Conservation (phyloP, 2,329 filamentous ascomycete genomes). For the Colletotrichum acutatum region DNA sequence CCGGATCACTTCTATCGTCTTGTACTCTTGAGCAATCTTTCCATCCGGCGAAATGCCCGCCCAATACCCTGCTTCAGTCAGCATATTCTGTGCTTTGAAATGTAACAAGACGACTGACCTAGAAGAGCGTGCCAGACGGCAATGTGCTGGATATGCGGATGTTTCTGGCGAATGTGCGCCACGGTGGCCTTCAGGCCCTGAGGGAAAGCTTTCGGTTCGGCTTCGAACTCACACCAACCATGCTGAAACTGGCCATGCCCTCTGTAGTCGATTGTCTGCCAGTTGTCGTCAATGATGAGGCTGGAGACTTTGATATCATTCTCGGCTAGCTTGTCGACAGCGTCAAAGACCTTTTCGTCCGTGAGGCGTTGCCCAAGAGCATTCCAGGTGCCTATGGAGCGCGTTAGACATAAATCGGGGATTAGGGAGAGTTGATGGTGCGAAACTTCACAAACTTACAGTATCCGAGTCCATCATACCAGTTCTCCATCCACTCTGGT, state of each 20-base stretch:
- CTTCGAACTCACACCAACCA: constrained; percentile 87
- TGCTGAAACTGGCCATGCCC: constrained; percentile 65
- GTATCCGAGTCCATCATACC: constrained; percentile 93
- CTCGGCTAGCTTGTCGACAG: constrained; percentile 76
- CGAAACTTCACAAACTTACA: constrained; percentile 62
- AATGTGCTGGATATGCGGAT: constrained; percentile 82
- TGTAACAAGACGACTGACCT: constrained; percentile 38
- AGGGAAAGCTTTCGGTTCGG: constrained; percentile 82
- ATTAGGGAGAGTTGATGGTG: not conserved
- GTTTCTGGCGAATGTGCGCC: constrained; percentile 72
- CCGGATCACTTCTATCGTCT: constrained; percentile 71
- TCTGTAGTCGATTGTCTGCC: constrained; percentile 78
- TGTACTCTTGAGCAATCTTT: constrained; percentile 80
- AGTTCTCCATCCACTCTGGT: constrained; percentile 80
- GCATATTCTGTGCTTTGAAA: constrained; percentile 40
- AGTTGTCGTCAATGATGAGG: constrained; percentile 97
- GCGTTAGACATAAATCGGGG: constrained; percentile 15
- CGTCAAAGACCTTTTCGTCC: constrained; percentile 80
- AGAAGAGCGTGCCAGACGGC: constrained; percentile 94
- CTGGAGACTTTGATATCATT: constrained; percentile 82
- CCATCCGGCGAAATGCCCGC: constrained; percentile 84
- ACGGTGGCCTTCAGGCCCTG: constrained; percentile 80
- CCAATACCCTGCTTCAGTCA: constrained; percentile 75
- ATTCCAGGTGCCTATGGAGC: constrained; percentile 82
- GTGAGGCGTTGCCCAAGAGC: constrained; percentile 85